Evolutionary conservation across 1,284 basidiomycete genomes (phyloP).

Genomic region (Fereydounia khargensis): DNA sequence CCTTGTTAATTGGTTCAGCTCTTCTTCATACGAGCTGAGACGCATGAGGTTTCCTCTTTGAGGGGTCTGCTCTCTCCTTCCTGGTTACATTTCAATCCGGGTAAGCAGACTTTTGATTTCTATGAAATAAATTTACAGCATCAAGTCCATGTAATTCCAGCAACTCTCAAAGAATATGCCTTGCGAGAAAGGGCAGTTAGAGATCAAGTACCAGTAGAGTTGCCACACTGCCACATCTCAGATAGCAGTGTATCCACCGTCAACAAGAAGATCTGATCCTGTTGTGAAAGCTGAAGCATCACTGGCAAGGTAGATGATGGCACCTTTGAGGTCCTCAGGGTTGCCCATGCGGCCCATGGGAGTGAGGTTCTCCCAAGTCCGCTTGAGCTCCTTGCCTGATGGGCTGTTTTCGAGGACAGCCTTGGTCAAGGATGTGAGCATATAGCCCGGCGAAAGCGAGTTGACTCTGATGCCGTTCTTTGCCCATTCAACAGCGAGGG

Average conservation of each 20-base stretch:
- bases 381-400: slow-evolving; percentile 60
- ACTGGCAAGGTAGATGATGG: slow-evolving; percentile 77
- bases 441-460: slow-evolving; percentile 55
- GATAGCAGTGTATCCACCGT: slow-evolving; percentile 69
- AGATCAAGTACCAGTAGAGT: no score
- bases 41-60: no score
- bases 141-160: no score
- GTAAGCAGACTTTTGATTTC: no score
- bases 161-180: no score
- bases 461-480: slow-evolving; percentile 80
- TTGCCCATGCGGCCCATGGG: slow-evolving; percentile 69
- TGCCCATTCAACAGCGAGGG: slow-evolving; percentile 85
- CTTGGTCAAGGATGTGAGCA: slow-evolving; percentile 73
- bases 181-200: no score
- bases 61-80: no score
- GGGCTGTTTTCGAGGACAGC: slow-evolving; percentile 27
- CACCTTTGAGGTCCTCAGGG: slow-evolving; percentile 63
- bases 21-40: no score
- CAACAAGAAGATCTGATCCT: slow-evolving; percentile 76
- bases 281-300: slow-evolving; percentile 85
- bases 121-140: no score
- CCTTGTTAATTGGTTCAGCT: no score
- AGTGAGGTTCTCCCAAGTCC: slow-evolving; percentile 84
- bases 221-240: no score
- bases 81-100: no score